A percentile compares a stretch with the other conserved stretches of the same genome.
Conservation (phyloP, 768 basidiomycete species). For the Phylloporus arenicola region DNA sequence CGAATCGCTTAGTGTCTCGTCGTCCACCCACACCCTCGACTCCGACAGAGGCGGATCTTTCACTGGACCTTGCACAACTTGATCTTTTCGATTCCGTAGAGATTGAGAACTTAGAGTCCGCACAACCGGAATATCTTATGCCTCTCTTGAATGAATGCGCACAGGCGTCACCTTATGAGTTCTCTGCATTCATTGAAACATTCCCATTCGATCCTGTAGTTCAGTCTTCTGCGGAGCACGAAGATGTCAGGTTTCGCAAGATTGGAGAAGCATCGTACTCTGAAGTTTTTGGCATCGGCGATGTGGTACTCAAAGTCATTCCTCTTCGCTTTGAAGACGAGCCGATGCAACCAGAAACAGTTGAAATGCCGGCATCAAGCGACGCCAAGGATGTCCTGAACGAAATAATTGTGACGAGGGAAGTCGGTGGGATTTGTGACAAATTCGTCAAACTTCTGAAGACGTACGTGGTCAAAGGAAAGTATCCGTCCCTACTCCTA, state of each 20-base stretch:
- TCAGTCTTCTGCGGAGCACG: conserved; percentile 28
- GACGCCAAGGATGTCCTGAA: conserved; percentile 74
- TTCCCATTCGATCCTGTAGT: conserved; percentile 74
- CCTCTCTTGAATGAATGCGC: conserved; percentile 69
- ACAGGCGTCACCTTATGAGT: conserved; percentile 66
- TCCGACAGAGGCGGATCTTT: conserved; percentile 44
- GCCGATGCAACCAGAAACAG: conserved; percentile 26
- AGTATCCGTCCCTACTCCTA: conserved; percentile 75
- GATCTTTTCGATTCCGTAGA: conserved; percentile 48
- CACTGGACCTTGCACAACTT: conserved; percentile 29
- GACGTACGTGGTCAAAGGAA: conserved; percentile 80
- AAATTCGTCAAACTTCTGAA: conserved; percentile 81
- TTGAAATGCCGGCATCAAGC: conserved; percentile 61
- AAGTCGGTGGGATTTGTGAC: conserved; percentile 68
- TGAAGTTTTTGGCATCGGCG: conserved; percentile 88
- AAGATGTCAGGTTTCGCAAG: conserved; percentile 56
- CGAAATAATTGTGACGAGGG: conserved; percentile 71
- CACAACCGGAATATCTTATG: conserved; percentile 48
- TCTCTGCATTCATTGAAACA: conserved; percentile 76
- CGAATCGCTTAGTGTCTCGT: conserved; percentile 30
- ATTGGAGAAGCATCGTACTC: conserved; percentile 96
- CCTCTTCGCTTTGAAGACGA: conserved; percentile 59
- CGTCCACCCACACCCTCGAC: conserved; percentile 53
- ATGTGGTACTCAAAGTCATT: conserved; percentile 87
- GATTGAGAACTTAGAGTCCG: conserved; percentile 39